phyloP scores from a whole-genome alignment of 2,329 filamentous ascomycete species.

The Cladosporium sp. region DNA sequence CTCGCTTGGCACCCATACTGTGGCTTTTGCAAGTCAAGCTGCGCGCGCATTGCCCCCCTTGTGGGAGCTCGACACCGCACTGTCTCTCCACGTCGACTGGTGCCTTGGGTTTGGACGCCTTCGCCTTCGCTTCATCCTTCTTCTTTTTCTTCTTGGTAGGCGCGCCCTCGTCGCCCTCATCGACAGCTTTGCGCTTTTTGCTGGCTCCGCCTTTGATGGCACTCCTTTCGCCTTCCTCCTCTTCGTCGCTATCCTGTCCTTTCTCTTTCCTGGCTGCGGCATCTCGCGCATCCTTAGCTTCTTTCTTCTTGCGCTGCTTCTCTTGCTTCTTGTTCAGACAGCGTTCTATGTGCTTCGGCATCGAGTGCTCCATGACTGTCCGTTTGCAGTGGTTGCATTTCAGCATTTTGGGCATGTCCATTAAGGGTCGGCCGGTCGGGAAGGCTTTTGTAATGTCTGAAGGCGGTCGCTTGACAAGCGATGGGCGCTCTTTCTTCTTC shows the following conservation, averaged over 20 bases:
- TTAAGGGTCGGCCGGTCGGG: constrained; percentile 71
- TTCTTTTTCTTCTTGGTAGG: constrained; percentile 82
- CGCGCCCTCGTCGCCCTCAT: constrained; percentile 62
- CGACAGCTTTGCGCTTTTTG: constrained; percentile 44
- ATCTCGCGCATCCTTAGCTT: constrained; percentile 55
- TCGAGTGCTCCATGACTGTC: constrained; percentile 68
- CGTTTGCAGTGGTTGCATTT: constrained; percentile 93
- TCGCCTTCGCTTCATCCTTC: constrained; percentile 44
- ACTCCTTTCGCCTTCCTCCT: constrained; percentile 30
- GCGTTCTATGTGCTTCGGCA: constrained; percentile 73
- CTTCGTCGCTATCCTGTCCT: constrained; percentile 36
- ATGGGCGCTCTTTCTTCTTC: constrained; percentile 13
- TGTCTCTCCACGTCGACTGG: constrained; percentile 90
- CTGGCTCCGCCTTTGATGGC: constrained; percentile 27
- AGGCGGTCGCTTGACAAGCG: constrained; percentile 57
- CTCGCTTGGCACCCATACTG: constrained; percentile 86
- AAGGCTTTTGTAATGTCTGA: constrained; percentile 74
- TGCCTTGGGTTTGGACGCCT: constrained; percentile 76
- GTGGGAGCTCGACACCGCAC: constrained; percentile 78
- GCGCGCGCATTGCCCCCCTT: constrained; percentile 78
- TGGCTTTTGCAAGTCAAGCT: constrained; percentile 89
- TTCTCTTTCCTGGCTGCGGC: constrained; percentile 43
- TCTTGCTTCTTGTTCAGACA: constrained; percentile 79
- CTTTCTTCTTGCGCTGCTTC: constrained; percentile 57
- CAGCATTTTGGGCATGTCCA: constrained; percentile 73